A percentile compares a stretch with the other conserved stretches of the same genome.
Evolutionary conservation across 1,139 yeast genomes (phyloP).

Genomic region (Taphrina wiesneri): DNA sequence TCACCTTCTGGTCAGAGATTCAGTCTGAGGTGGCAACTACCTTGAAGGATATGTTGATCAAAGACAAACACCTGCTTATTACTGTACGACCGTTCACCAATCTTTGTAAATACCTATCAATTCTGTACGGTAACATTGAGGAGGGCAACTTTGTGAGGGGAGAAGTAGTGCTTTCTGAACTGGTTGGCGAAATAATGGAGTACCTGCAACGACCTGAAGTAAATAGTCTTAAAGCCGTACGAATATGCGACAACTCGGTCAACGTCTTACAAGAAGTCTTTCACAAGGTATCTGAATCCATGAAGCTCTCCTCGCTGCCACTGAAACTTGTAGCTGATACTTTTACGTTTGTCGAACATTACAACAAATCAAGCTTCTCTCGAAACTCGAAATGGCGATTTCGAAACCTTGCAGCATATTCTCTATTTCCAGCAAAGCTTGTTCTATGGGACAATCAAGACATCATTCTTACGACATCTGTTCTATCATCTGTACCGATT

Average conservation of each 20-base stretch:
- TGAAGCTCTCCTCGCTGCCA: background rate
- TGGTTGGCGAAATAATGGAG: slow-evolving; percentile 39
- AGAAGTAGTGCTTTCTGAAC: slow-evolving; percentile 39
- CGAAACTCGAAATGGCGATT: slow-evolving; percentile 4
- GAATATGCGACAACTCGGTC: slow-evolving; percentile 3
- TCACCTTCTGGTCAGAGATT: slow-evolving; percentile 38
- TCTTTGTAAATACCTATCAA: slow-evolving; percentile 35
- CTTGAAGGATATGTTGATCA: slow-evolving; percentile 35
- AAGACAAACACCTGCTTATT: slow-evolving; percentile 34
- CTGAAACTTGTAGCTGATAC: slow-evolving; percentile 1
- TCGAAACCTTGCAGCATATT: slow-evolving; percentile 37
- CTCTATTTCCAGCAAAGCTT: slow-evolving; percentile 39
- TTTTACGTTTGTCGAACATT: slow-evolving; percentile 16
- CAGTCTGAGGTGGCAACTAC: slow-evolving; percentile 36
- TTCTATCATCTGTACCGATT: slow-evolving; percentile 38
- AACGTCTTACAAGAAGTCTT: background rate
- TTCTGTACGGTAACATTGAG: slow-evolving; percentile 37
- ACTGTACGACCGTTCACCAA: slow-evolving; percentile 38
- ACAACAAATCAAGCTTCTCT: background rate
- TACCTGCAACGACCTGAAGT: slow-evolving; percentile 38
- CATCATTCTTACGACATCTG: slow-evolving; percentile 35
- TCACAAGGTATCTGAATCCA: background rate
- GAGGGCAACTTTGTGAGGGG: slow-evolving; percentile 40
- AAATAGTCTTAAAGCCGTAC: slow-evolving; percentile 17
- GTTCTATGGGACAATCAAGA: slow-evolving; percentile 37